Percentiles rank a stretch among this genome's conserved stretches.
Evolutionary conservation across 495 filamentous ascomycete species (phyloP).

Genomic region (Neurospora sp.): DNA sequence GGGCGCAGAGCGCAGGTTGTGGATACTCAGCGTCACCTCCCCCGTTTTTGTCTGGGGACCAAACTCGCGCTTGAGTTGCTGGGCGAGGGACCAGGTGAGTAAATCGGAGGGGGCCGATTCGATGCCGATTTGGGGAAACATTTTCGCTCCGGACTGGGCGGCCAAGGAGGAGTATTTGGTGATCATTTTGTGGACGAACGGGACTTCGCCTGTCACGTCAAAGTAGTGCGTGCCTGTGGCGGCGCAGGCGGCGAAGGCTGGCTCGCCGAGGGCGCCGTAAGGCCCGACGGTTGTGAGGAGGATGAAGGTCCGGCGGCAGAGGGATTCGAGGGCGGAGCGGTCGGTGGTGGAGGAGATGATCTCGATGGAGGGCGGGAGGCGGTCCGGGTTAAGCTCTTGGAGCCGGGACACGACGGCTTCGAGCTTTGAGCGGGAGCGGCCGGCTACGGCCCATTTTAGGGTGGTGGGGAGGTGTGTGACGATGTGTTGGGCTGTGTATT

Average conservation of each 20-base stretch:
- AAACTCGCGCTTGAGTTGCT: slow-evolving; percentile 50
- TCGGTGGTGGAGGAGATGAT: slow-evolving; percentile 55
- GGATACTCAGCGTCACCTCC: slow-evolving; percentile 51
- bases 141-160: slow-evolving; percentile 67
- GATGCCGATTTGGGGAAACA: slow-evolving; percentile 77
- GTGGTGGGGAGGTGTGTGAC: slow-evolving; percentile 61
- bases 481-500: slow-evolving; percentile 68
- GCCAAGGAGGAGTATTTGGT: slow-evolving; percentile 59
- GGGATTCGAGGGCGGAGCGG: slow-evolving; percentile 43
- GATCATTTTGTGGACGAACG: slow-evolving; percentile 72
- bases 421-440: slow-evolving; percentile 67
- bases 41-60: slow-evolving; percentile 33
- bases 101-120: slow-evolving; percentile 84
- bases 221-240: slow-evolving; percentile 84
- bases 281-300: slow-evolving; percentile 83
- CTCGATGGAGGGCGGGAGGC: slow-evolving; percentile 46
- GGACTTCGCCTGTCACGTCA: slow-evolving; percentile 80
- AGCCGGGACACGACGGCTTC: slow-evolving; percentile 55
- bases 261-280: slow-evolving; percentile 66
- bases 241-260: slow-evolving; percentile 81
- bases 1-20: slow-evolving; percentile 48
- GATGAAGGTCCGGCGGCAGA: slow-evolving; percentile 66
- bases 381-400: slow-evolving; percentile 57
- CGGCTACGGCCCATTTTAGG: slow-evolving; percentile 84
- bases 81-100: slow-evolving; percentile 58